Conservation (phyloP, 164 flowering plant species). For the Euptelea pleiosperma region DNA sequence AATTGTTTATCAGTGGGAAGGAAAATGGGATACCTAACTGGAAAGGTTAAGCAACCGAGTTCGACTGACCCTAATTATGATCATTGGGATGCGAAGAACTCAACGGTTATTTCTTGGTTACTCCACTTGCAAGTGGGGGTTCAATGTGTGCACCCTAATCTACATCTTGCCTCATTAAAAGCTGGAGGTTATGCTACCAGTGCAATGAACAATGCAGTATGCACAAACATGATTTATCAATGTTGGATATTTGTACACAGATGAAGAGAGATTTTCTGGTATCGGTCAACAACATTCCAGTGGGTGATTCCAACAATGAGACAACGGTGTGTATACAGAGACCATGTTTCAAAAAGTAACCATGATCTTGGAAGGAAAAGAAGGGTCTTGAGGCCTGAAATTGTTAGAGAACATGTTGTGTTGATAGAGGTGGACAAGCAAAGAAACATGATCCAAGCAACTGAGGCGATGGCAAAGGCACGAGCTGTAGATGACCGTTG, state of each 20-base stretch:
- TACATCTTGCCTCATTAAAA: conserved; percentile 47
- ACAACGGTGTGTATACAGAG: conserved; percentile 52
- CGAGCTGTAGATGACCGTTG: conserved; percentile 67
- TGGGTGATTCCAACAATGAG: conserved; percentile 26
- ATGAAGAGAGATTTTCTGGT: conserved; percentile 87
- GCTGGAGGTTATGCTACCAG: conserved; percentile 71
- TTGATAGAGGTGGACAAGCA: conserved; percentile 89
- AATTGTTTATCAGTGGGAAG: too few relatives aligned
- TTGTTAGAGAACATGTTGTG: conserved; percentile 26
- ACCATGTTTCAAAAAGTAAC: conserved; percentile 53
- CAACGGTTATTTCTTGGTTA: too few relatives aligned
- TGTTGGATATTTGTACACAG: conserved; percentile 88
- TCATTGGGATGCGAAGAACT: too few relatives aligned
- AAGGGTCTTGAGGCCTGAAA: conserved; percentile 55
- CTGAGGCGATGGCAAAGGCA: conserved; percentile 81
- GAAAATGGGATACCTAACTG: too few relatives aligned
- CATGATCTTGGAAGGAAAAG: conserved; percentile 32
- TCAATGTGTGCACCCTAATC: conserved; percentile 47
- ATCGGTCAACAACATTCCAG: conserved; percentile 54
- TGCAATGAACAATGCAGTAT: conserved; percentile 30
- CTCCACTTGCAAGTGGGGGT: conserved; percentile 48
- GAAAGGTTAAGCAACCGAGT: too few relatives aligned
- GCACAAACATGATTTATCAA: conserved; percentile 42
- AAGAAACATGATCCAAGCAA: conserved; percentile 64
- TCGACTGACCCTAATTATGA: too few relatives aligned